These are phyloP conservation scores for Lachnellula hyalina DNA, from an alignment of 2,329 filamentous ascomycete species.

Conservation along the genomic window DNA sequence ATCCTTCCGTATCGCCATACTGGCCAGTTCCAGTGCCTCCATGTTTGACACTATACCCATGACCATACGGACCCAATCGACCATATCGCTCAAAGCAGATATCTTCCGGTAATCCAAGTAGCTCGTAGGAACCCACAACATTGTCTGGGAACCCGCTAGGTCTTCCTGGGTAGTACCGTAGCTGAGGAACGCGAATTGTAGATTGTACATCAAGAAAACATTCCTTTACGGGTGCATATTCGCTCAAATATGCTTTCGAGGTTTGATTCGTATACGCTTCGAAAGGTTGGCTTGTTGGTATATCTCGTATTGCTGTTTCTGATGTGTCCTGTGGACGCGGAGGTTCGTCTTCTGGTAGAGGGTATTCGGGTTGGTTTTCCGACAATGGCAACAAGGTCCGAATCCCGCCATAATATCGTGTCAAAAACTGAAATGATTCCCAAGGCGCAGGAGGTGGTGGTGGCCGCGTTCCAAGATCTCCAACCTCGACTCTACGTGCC, in stretches of 20 bases:
- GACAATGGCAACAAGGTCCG: constrained; percentile 60
- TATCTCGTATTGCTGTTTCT: constrained; percentile 31
- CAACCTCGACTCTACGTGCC: constrained; percentile 54
- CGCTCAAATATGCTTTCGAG: constrained; percentile 43
- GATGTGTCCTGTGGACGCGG: constrained; percentile 37
- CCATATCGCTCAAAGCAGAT: constrained; percentile 93
- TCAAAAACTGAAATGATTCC: constrained; percentile 81
- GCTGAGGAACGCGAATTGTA: constrained; percentile 59
- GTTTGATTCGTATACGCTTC: constrained; percentile 54
- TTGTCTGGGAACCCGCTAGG: constrained; percentile 80
- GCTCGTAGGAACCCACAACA: constrained; percentile 78
- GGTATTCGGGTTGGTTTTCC: constrained; percentile 77
- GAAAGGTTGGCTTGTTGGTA: constrained; percentile 51
- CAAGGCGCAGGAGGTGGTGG: constrained; percentile 63
- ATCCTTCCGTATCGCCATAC: constrained; percentile 75
- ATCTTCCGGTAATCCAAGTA: constrained; percentile 73
- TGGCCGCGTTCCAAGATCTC: constrained; percentile 53
- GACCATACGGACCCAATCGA: constrained; percentile 80
- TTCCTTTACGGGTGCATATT: constrained; percentile 52
- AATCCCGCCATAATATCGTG: constrained; percentile 86
- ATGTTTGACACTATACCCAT: constrained; percentile 72
- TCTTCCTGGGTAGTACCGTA: constrained; percentile 72
- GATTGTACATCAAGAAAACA: constrained; percentile 72
- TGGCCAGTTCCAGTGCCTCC: constrained; percentile 84
- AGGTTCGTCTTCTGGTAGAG: constrained; percentile 56